Percentiles rank a stretch among this genome's conserved stretches.
These are phyloP conservation scores for Suillus americanus DNA, from an alignment of 768 basidiomycete species.

Conservation along the genomic window DNA sequence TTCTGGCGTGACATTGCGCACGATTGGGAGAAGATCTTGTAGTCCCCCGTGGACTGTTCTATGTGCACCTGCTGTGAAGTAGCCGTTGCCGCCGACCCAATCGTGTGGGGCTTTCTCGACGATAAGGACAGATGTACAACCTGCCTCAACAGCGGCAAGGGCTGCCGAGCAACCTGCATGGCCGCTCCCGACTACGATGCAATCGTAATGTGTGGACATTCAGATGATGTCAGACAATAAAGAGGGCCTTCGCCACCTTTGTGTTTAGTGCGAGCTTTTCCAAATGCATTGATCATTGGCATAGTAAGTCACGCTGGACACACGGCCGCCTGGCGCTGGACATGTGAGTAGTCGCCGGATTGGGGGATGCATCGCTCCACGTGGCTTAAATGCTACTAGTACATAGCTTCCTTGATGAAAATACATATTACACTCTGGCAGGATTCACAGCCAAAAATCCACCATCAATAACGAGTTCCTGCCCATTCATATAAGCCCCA, in stretches of 20 bases:
- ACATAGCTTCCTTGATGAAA: neutral
- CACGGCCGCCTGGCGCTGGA: neutral
- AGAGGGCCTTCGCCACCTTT: neutral
- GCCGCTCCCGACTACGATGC: slow-evolving; percentile 64
- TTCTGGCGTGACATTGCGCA: slow-evolving; percentile 45
- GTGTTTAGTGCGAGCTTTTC: neutral
- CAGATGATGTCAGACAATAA: neutral
- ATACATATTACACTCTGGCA: slow-evolving; percentile 34
- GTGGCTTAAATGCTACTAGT: neutral
- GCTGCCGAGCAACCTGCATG: slow-evolving; percentile 70
- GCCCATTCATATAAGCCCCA: slow-evolving; percentile 74
- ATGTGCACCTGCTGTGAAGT: slow-evolving; percentile 70
- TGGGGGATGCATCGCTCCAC: neutral
- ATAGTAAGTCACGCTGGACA: neutral
- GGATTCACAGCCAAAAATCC: slow-evolving; percentile 77
- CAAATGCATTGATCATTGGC: neutral
- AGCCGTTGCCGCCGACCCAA: slow-evolving; percentile 72
- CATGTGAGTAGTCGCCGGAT: neutral
- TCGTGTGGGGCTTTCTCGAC: slow-evolving; percentile 63
- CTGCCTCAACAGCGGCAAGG: slow-evolving; percentile 55
- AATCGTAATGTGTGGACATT: slow-evolving; percentile 41
- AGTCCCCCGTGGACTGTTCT: slow-evolving; percentile 64
- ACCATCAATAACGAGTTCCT: slow-evolving; percentile 77
- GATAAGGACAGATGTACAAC: slow-evolving; percentile 59
- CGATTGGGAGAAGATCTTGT: slow-evolving; percentile 55